These are phyloP conservation scores for Talaromyces trachyspermus DNA, from an alignment of 495 filamentous ascomycete species.

Conservation along the genomic window DNA sequence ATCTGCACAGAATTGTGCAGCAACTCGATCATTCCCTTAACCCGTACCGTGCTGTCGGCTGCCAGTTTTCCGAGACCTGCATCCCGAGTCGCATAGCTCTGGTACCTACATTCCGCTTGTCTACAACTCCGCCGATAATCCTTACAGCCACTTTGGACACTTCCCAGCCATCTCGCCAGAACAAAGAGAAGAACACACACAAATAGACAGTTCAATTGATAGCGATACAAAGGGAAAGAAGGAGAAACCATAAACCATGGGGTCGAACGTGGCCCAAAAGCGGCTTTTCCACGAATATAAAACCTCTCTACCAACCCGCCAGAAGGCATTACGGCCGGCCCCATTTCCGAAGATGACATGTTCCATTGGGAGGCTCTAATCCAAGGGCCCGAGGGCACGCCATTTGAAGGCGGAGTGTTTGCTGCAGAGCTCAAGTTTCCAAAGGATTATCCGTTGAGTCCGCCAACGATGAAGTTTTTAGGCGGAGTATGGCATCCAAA, in stretches of 20 bases:
- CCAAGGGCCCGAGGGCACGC: conserved; percentile 88
- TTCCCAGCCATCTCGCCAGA: too few relatives aligned
- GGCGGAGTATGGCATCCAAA: conserved; percentile 92
- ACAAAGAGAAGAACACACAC: too few relatives aligned
- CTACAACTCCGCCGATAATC: too few relatives aligned
- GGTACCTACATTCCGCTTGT: too few relatives aligned
- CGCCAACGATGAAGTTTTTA: conserved; percentile 89
- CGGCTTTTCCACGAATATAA: conserved; percentile 98
- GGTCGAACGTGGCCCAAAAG: conserved; percentile 63
- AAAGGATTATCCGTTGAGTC: conserved; percentile 88
- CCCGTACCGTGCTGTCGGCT: too few relatives aligned
- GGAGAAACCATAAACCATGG: conserved; percentile 16
- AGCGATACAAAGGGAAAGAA: too few relatives aligned
- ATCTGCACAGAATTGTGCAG: conserved; percentile 1
- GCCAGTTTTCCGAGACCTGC: too few relatives aligned
- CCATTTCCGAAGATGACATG: conserved; percentile 89
- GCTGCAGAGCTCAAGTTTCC: conserved; percentile 92
- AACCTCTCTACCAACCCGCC: conserved; percentile 75
- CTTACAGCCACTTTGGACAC: too few relatives aligned
- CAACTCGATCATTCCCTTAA: too few relatives aligned
- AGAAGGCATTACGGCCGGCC: conserved; percentile 92
- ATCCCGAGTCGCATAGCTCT: too few relatives aligned
- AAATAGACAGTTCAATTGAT: too few relatives aligned
- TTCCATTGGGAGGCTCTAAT: conserved; percentile 96
- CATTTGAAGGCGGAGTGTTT: conserved; percentile 92